Evolutionary conservation across 176 grass and related monocot genomes (phyloP).

Genomic region (Bolboschoenus planiculmis): DNA sequence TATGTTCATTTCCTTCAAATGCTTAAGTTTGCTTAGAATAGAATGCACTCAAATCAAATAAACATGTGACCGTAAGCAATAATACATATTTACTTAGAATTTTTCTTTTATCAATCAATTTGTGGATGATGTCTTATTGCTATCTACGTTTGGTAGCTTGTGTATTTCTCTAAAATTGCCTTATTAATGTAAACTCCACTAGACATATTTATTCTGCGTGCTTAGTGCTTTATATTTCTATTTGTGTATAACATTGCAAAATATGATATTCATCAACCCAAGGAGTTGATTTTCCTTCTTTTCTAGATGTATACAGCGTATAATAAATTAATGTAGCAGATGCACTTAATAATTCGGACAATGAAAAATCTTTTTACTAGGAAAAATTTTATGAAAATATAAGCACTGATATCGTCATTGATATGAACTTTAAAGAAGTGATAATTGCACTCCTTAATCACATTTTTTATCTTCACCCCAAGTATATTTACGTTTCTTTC

Average conservation of each 20-base stretch:
- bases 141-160: not conserved
- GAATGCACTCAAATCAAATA: constrained; percentile 16
- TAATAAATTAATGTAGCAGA: not conserved
- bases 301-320: not conserved
- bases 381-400: no score
- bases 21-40: constrained; percentile 19
- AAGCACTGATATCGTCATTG: no score
- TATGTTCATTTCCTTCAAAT: not conserved
- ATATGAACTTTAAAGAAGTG: no score
- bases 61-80: constrained; percentile 10
- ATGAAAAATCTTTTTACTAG: not conserved
- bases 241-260: not conserved
- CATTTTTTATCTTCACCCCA: no score
- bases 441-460: no score
- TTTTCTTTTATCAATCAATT: not conserved
- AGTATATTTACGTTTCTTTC: no score
- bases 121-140: constrained; percentile 11
- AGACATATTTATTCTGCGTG: not conserved
- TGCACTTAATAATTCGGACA: not conserved
- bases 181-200: not conserved
- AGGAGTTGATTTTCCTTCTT: not conserved
- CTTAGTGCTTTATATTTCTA: not conserved
- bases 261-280: not conserved
- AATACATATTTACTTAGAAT: not conserved
- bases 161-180: not conserved